Percentiles rank a stretch among this genome's conserved stretches.
These are phyloP conservation scores for Chytriomyces hyalinus DNA, from an alignment of 192 early-diverging fungal species.

Conservation along the genomic window DNA sequence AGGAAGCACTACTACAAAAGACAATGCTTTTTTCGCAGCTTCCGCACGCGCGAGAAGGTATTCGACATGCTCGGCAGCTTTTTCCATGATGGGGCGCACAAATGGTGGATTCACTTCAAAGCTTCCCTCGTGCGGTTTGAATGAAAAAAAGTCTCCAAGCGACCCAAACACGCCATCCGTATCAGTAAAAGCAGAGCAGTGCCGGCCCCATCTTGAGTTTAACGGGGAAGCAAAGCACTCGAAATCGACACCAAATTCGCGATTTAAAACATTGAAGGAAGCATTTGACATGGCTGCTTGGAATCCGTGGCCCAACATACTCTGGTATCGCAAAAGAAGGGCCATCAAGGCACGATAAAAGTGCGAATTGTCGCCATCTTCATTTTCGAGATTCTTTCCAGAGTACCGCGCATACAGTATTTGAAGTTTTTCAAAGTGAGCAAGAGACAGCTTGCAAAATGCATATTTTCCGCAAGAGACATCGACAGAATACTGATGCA, in stretches of 20 bases:
- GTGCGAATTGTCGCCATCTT: not conserved
- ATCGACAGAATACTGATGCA: conserved; percentile 16
- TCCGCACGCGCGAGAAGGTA: conserved; percentile 16
- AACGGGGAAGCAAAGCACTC: conserved; percentile 28
- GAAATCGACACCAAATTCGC: conserved; percentile 32
- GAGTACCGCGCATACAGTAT: conserved; percentile 9
- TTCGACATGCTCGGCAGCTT: conserved; percentile 6
- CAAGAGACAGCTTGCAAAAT: conserved; percentile 25
- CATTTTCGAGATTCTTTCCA: not conserved
- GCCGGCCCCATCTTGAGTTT: conserved; percentile 18
- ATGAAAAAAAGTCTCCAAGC: conserved; percentile 23
- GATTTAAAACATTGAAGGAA: conserved; percentile 20
- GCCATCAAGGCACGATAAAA: conserved; percentile 16
- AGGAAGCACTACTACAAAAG: conserved; percentile 22
- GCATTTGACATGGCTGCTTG: conserved; percentile 20
- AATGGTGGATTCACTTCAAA: conserved; percentile 34
- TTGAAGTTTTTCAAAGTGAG: conserved; percentile 23
- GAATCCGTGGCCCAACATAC: conserved; percentile 24
- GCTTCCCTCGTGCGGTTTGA: conserved; percentile 19
- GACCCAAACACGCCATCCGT: conserved; percentile 22
- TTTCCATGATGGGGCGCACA: conserved; percentile 27
- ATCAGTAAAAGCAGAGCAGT: conserved; percentile 21
- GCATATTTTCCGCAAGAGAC: conserved; percentile 16
- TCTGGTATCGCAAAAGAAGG: conserved; percentile 24
- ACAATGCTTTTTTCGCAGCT: conserved; percentile 6